Base-by-base conservation (phyloP, 2,329 filamentous ascomycete species). In the Aspergillus udagawae region DNA sequence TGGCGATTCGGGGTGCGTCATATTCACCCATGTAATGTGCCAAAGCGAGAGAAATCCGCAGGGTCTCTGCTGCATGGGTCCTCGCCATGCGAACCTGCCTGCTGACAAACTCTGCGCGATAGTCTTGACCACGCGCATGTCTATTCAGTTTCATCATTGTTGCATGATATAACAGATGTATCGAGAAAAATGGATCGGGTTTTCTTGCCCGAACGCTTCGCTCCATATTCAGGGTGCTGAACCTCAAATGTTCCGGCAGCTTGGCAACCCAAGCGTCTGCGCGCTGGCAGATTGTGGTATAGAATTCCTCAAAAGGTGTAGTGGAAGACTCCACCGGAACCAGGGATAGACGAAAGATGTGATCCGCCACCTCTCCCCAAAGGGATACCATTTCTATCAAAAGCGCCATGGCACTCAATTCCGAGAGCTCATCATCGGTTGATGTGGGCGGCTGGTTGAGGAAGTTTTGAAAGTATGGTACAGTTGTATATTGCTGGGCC, bases 111-210 rank as follows among this genome's bases (percentile, higher is more conserved):
- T 79, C 74, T 0, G 72, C 62, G 3, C 75, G 73, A 3, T 83
- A 70, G 35, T 71, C 73, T 10, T 72, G 70, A 57, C 76, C 73
- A 9, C 79, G 77, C 12, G 80, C 79, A 64, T 88, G 83, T 42
- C 88, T 82, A 63, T 88, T 86, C 29, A 90, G 76, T 62, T 86
- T 85, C 72, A 89, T 82, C 64, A 85, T 73, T 0, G 85, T 80
- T 49, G 84, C 81, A 67, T 88, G 82, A 68, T 87, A 87, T n/a
- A 89, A 75, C 28, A 87, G 75, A 69, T 90, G 87, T 70, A 89
- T 82, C 1, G 82, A 83, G 54, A 89, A 73, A 66, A 86, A 87
- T 0, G 80, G 79, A 4, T 85, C 85, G 1, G 82, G 76, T 62
- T 82, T 83, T 27, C 82, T 81, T 29, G 76, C 73, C 14, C 79